Percentiles rank a stretch among this genome's conserved stretches.
Evolutionary conservation across 169 alveolate genomes (phyloP).

Genomic region (Plasmodium gonderi): DNA sequence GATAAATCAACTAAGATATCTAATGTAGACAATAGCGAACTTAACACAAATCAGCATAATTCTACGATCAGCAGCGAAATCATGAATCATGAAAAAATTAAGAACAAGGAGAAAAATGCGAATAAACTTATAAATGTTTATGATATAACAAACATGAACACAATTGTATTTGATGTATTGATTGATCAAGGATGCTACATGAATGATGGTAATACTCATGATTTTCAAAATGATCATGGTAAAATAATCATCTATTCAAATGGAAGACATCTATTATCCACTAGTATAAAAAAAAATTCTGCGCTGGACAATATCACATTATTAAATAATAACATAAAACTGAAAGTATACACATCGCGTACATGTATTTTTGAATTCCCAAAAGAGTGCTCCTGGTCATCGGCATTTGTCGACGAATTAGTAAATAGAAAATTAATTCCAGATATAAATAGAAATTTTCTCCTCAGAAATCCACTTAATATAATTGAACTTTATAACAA

Average conservation of each 20-base stretch:
- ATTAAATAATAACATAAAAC: constrained; percentile 10
- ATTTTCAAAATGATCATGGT: constrained; percentile 24
- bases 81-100: background rate
- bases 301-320: constrained; percentile 1
- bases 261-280: constrained; percentile 67
- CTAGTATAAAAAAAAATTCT: constrained; percentile 39
- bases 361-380: constrained; percentile 69
- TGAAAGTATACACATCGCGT: constrained; percentile 69
- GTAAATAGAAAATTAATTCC: constrained; percentile 66
- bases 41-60: background rate
- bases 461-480: constrained; percentile 56
- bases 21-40: background rate
- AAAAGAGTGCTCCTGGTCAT: constrained; percentile 65
- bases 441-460: constrained; percentile 43
- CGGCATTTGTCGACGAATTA: constrained; percentile 69
- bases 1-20: background rate
- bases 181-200: constrained; percentile 72
- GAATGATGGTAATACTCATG: constrained; percentile 19
- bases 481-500: constrained; percentile 71
- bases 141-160: constrained; percentile 72
- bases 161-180: constrained; percentile 66
- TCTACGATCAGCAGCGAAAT: background rate
- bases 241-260: constrained; percentile 70
- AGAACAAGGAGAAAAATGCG: background rate
- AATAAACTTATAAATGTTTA: constrained; percentile 59